Conservation (phyloP, 2,329 filamentous ascomycete genomes). For the Aspergillus sclerotialis region DNA sequence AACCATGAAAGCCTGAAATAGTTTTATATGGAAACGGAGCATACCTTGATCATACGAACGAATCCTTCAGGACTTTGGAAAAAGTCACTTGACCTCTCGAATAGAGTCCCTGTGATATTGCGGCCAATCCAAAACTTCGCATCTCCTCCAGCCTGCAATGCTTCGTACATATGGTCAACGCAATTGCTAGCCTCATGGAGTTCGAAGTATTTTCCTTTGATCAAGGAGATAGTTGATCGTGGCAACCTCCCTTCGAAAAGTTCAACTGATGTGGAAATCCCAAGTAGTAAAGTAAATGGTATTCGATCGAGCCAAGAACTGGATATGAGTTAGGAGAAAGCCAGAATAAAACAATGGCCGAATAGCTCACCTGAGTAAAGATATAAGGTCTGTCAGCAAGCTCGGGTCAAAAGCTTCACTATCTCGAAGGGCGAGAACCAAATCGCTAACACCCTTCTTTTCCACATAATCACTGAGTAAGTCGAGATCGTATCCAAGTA, state of each 20-base stretch:
- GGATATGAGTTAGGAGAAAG: slow-evolving; percentile 16
- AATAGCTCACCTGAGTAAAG: slow-evolving; percentile 43
- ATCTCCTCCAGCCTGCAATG: slow-evolving; percentile 28
- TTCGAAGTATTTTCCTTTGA: slow-evolving; percentile 52
- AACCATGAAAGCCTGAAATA: slow-evolving; percentile 7
- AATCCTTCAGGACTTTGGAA: slow-evolving; percentile 54
- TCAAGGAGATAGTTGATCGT: slow-evolving; percentile 43
- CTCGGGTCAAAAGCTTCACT: slow-evolving; percentile 41
- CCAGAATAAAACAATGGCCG: not conserved
- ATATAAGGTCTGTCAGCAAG: slow-evolving; percentile 40
- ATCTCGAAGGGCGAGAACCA: slow-evolving; percentile 39
- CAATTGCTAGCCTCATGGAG: slow-evolving; percentile 42
- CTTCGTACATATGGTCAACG: slow-evolving; percentile 35
- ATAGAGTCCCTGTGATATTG: slow-evolving; percentile 42
- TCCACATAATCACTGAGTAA: slow-evolving; percentile 37
- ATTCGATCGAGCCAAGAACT: slow-evolving; percentile 57
- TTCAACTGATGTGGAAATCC: slow-evolving; percentile 57
- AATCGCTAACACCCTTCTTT: slow-evolving; percentile 27
- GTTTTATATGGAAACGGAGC: not conserved
- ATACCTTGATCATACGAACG: slow-evolving; percentile 45
- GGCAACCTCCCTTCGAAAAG: slow-evolving; percentile 54
- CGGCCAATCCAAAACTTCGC: slow-evolving; percentile 47
- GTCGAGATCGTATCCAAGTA: slow-evolving; percentile 41
- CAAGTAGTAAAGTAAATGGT: slow-evolving; percentile 53
- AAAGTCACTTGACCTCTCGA: slow-evolving; percentile 53